Base-by-base conservation (phyloP, 495 filamentous ascomycete genomes). In the Penicillium coffeae region DNA sequence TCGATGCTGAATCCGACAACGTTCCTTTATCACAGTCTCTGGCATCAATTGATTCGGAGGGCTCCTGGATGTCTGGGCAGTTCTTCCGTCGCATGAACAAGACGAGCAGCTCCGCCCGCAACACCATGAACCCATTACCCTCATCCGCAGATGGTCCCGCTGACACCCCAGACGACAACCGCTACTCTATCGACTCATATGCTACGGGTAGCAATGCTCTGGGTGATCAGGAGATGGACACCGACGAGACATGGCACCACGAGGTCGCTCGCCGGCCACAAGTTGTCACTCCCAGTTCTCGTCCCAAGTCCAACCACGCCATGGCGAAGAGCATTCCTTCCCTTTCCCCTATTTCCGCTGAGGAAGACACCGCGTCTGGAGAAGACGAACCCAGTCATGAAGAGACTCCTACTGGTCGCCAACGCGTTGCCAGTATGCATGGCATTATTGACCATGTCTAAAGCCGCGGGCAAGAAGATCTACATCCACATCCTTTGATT, bases 31-130 rank as follows among this genome's bases (percentile, higher is more conserved):
- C 85, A 15, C 81, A 83, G 64, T 93, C 89, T 12, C 72, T 93
- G 5, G 89, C 88, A 7, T 92, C 88, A 0, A 83, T 96, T 48
- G 90, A 94, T 58, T 92, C 88, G 0, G 90, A 96, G 69, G 90
- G 81, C 1, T 95, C 90, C 0, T 96, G 90, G 90, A 85, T 96
- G 52, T 89, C 88, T 2, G 89, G 90, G 9, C 74, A 77, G 46
- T 78, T 78, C 46, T 66, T 79, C 50, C 73, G 77, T 37, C 65
- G 77, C 38, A 65, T 72, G 52, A 77, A 80, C 3, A 72, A 79
- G 30, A 69, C 67, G 37, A 55, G 64, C 48, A 69, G 72, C 33
- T 68, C 73, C 14, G 56, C 70, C 32, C 72, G 73, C 36, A 64
- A 71, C 12, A 84, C 76, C 41, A 54, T 68, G 44, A 62, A 60